Conservation (phyloP, 2,329 filamentous ascomycete genomes). For the Sordariomycetes sp. region DNA sequence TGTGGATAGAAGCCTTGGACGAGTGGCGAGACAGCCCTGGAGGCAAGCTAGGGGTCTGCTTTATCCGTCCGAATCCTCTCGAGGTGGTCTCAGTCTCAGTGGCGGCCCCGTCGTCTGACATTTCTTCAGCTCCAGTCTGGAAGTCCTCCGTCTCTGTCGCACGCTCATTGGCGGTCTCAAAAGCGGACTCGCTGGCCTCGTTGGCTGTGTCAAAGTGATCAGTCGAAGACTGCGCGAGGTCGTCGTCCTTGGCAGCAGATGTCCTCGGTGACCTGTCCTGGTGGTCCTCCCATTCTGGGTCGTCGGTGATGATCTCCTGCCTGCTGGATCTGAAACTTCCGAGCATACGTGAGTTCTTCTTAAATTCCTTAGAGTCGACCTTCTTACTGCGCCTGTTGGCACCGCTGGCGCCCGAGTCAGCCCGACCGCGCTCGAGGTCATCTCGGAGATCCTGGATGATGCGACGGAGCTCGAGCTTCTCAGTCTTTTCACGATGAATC, state of each 20-base stretch:
- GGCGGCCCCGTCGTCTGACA: slow-evolving; percentile 65
- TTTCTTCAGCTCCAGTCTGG: slow-evolving; percentile 81
- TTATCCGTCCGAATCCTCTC: slow-evolving; percentile 31
- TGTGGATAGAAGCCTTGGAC: slow-evolving; percentile 64
- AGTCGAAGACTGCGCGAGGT: slow-evolving; percentile 36
- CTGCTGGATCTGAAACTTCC: slow-evolving; percentile 65
- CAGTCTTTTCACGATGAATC: slow-evolving; percentile 95
- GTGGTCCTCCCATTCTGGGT: slow-evolving; percentile 87
- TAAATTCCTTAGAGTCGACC: slow-evolving; percentile 57
- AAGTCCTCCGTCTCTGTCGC: slow-evolving; percentile 89
- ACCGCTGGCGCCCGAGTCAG: slow-evolving; percentile 32
- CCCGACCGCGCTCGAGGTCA: slow-evolving; percentile 68
- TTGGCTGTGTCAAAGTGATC: slow-evolving; percentile 77
- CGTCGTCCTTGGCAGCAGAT: slow-evolving; percentile 1
- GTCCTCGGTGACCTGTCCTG: slow-evolving; percentile 16
- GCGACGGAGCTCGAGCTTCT: slow-evolving; percentile 90
- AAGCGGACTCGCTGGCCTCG: slow-evolving; percentile 59
- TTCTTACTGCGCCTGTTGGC: slow-evolving; percentile 54
- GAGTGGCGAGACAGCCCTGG: slow-evolving; percentile 27
- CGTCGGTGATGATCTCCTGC: slow-evolving; percentile 72
- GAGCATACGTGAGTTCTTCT: slow-evolving; percentile 68
- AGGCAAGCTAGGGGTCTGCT: slow-evolving; percentile 30
- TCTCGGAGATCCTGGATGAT: slow-evolving; percentile 93
- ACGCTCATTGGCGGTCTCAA: slow-evolving; percentile 66
- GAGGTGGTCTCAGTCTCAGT: slow-evolving; percentile 75